Conservation (phyloP, 2,329 filamentous ascomycete genomes). For the Alternaria longipes region DNA sequence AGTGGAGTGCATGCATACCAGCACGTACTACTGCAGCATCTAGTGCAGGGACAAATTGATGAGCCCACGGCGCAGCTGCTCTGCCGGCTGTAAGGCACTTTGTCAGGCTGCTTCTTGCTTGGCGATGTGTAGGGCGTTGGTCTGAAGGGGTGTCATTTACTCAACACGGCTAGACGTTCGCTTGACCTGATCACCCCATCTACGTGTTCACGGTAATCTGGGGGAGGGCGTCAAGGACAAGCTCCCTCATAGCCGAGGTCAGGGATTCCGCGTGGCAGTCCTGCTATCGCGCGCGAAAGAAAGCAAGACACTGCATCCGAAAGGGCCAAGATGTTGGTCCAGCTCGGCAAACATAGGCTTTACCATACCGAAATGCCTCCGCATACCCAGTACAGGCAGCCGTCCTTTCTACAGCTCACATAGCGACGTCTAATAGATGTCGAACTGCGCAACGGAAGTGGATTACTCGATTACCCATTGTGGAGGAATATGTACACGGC, state of each 20-base stretch:
- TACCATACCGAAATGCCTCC: not conserved
- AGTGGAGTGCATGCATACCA: conserved; percentile 5
- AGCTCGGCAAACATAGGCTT: conserved; percentile 23
- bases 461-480: not conserved
- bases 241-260: conserved; percentile 16
- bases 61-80: conserved; percentile 32
- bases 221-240: conserved; percentile 11
- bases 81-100: conserved; percentile 25
- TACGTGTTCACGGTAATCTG: conserved; percentile 7
- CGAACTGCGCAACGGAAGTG: not conserved
- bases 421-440: not conserved
- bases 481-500: conserved; percentile 1
- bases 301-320: not conserved
- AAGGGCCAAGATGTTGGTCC: conserved; percentile 13
- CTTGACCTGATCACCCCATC: conserved; percentile 12
- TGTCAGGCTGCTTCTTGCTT: conserved; percentile 38
- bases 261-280: not conserved
- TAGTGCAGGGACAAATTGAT: conserved; percentile 22
- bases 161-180: conserved; percentile 10
- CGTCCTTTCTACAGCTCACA: conserved; percentile 6
- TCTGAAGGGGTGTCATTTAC: conserved; percentile 12
- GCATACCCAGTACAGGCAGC: not conserved
- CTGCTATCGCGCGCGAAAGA: not conserved
- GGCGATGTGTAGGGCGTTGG: conserved; percentile 22
- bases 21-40: conserved; percentile 8